Conservation (phyloP, 169 alveolate species). For the Blepharisma undulans region DNA sequence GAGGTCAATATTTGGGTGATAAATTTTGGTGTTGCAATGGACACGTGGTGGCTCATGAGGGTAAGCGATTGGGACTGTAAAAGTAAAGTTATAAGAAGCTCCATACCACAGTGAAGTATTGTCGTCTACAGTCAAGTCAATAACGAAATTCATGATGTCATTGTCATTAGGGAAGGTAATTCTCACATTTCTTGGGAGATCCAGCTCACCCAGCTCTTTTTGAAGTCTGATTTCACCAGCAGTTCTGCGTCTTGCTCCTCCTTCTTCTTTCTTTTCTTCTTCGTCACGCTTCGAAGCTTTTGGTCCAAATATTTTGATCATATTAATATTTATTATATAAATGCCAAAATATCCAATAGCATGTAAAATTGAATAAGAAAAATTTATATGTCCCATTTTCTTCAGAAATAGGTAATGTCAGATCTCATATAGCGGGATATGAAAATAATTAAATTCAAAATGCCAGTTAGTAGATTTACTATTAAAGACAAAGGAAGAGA, state of each 20-base stretch:
- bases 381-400: background rate
- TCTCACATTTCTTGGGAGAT: conserved; percentile 63
- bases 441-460: background rate
- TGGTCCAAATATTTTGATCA: conserved; percentile 41
- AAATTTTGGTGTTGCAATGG: conserved; percentile 79
- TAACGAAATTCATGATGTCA: conserved; percentile 59
- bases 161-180: conserved; percentile 52
- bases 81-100: conserved; percentile 70
- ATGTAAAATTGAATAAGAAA: background rate
- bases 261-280: conserved; percentile 33
- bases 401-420: background rate
- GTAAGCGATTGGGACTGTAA: conserved; percentile 66
- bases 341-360: background rate
- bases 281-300: conserved; percentile 36
- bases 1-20: conserved; percentile 92
- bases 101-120: conserved; percentile 69
- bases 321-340: background rate
- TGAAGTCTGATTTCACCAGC: conserved; percentile 71
- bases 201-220: conserved; percentile 71
- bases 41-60: conserved; percentile 86
- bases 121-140: conserved; percentile 51
- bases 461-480: background rate
- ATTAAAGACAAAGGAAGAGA: background rate
- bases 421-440: background rate
- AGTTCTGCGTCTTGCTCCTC: conserved; percentile 22